These are phyloP conservation scores for Penicillium brasilianum DNA, from an alignment of 2,329 filamentous ascomycete genomes.

Conservation along the genomic window DNA sequence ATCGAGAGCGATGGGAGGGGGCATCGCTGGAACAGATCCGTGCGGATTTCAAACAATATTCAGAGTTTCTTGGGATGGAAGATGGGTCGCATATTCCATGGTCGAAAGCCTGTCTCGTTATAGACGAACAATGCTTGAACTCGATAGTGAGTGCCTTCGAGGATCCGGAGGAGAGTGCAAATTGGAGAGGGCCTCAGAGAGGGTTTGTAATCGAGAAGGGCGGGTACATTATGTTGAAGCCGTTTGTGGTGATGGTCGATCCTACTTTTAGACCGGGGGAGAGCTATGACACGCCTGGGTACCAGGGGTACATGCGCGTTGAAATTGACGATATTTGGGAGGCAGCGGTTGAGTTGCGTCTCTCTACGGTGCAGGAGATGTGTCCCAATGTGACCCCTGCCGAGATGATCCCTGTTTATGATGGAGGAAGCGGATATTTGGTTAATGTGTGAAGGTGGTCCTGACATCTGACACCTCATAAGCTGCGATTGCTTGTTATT, in stretches of 20 bases:
- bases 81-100: background rate
- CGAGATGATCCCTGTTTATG: slow-evolving; percentile 2
- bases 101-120: slow-evolving; percentile 7
- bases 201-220: background rate
- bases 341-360: slow-evolving; percentile 1
- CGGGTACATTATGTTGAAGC: slow-evolving; percentile 1
- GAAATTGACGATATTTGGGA: slow-evolving; percentile 2
- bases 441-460: slow-evolving; percentile 4
- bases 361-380: slow-evolving; percentile 5
- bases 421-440: slow-evolving; percentile 8
- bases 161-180: slow-evolving; percentile 3
- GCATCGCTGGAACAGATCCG: slow-evolving; percentile 12
- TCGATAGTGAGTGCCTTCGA: slow-evolving; percentile 3
- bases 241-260: slow-evolving; percentile 5
- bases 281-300: slow-evolving; percentile 6
- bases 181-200: background rate
- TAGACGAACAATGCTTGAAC: slow-evolving; percentile 1
- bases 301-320: slow-evolving; percentile 8
- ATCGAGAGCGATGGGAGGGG: slow-evolving; percentile 14
- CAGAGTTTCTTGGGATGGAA: no score
- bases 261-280: slow-evolving; percentile 1
- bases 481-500: no score
- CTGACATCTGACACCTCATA: background rate
- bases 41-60: slow-evolving; percentile 6
- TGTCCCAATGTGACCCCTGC: slow-evolving; percentile 3